These are phyloP conservation scores for Neurospora terricola DNA, from an alignment of 495 filamentous ascomycete species.

Conservation along the genomic window DNA sequence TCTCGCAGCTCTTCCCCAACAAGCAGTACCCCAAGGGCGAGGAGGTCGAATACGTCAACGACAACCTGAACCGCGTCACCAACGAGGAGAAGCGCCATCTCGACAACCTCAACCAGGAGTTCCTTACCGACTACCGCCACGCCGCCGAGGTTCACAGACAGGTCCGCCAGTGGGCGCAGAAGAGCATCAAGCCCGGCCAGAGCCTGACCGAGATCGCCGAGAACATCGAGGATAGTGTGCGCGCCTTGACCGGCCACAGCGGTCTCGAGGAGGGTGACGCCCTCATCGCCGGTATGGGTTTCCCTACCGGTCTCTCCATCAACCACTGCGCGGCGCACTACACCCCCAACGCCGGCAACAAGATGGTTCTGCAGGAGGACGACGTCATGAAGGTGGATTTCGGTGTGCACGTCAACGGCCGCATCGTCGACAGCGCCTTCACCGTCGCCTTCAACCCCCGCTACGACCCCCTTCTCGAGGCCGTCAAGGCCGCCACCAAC, in stretches of 20 bases:
- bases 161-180: constrained; percentile 73
- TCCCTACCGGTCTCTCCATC: constrained; percentile 76
- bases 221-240: constrained; percentile 76
- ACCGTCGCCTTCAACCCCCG: constrained; percentile 79
- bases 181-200: constrained; percentile 72
- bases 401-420: constrained; percentile 81
- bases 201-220: constrained; percentile 73
- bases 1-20: constrained; percentile 68
- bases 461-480: constrained; percentile 73
- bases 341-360: constrained; percentile 85
- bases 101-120: constrained; percentile 73
- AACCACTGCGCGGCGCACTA: constrained; percentile 88
- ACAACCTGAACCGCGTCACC: constrained; percentile 74
- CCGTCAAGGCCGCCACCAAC: constrained; percentile 81
- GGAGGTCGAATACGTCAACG: constrained; percentile 65
- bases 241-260: constrained; percentile 65
- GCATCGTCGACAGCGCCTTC: constrained; percentile 89
- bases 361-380: constrained; percentile 65
- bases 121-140: constrained; percentile 76
- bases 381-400: constrained; percentile 95
- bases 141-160: constrained; percentile 84
- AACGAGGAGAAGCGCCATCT: constrained; percentile 81
- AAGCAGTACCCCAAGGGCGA: constrained; percentile 68
- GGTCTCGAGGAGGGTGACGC: constrained; percentile 74
- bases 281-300: constrained; percentile 73